Percentiles rank a stretch among this genome's conserved stretches.
phyloP scores from a whole-genome alignment of 306 rosid genomes.

The Leucaena leucocephala region DNA sequence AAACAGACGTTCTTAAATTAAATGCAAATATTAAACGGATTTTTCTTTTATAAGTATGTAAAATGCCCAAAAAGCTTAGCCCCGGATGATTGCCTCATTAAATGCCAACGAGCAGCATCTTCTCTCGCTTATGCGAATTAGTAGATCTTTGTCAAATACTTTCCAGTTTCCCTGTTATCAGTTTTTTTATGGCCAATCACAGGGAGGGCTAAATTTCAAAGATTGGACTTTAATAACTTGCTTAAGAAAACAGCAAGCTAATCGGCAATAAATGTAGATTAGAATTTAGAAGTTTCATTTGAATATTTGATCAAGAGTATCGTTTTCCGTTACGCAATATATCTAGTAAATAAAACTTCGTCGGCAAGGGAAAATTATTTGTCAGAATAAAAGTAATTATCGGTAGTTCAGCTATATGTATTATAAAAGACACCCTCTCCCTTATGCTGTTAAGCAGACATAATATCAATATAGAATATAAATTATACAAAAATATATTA shows the following conservation, averaged over 20 bases:
- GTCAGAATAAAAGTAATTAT: background rate
- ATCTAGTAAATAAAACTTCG: background rate
- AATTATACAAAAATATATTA: too few relatives aligned
- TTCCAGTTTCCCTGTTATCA: background rate
- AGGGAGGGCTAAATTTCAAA: background rate
- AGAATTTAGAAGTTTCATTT: background rate
- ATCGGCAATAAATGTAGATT: background rate
- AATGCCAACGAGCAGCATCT: background rate
- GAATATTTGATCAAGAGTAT: background rate
- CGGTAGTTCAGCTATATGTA: background rate
- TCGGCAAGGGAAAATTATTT: background rate
- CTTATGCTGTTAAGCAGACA: background rate
- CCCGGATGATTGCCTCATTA: background rate
- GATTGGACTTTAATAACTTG: background rate
- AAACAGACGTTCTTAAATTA: too few relatives aligned
- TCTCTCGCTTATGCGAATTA: background rate
- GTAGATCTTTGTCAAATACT: background rate
- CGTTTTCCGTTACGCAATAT: background rate
- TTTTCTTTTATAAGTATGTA: background rate
- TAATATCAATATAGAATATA: too few relatives aligned
- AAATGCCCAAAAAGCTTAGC: background rate
- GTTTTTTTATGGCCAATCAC: background rate
- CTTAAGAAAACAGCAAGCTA: background rate
- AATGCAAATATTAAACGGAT: background rate
- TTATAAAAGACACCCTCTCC: background rate